Conservation (phyloP, 352 stramenopile species). For the Phytophthora fragariae region DNA sequence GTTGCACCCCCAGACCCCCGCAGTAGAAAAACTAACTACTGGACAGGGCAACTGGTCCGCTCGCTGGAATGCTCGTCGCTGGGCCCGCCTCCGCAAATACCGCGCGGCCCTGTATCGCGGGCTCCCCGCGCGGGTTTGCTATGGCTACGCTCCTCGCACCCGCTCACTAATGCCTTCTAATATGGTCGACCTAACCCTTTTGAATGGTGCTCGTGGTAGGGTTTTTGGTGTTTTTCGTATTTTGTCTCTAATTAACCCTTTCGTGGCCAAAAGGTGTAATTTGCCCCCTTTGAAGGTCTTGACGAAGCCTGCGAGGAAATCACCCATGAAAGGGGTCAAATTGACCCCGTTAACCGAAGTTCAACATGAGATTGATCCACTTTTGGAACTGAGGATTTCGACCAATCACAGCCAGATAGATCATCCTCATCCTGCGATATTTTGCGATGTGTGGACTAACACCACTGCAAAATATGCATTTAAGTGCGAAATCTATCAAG, state of each 20-base stretch:
- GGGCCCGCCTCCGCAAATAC: no score
- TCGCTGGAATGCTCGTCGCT: no score
- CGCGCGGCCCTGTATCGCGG: no score
- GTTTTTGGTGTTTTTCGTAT: no score
- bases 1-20: no score
- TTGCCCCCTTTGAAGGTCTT: constrained; percentile 5
- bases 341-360: constrained; percentile 9
- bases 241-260: constrained; percentile 11
- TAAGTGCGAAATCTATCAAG: constrained; percentile 27
- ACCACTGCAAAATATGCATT: constrained; percentile 9
- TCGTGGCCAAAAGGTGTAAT: constrained; percentile 9
- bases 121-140: no score
- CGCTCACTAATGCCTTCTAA: no score
- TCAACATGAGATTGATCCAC: background rate
- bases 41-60: no score
- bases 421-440: background rate
- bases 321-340: background rate
- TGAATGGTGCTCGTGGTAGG: no score
- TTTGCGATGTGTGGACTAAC: constrained; percentile 13
- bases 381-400: constrained; percentile 3
- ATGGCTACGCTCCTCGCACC: no score
- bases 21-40: no score
- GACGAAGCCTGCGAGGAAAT: constrained; percentile 11
- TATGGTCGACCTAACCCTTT: no score
- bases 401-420: background rate